phyloP scores from a whole-genome alignment of 805 yeast genomes.

The Priceomyces carsonii region DNA sequence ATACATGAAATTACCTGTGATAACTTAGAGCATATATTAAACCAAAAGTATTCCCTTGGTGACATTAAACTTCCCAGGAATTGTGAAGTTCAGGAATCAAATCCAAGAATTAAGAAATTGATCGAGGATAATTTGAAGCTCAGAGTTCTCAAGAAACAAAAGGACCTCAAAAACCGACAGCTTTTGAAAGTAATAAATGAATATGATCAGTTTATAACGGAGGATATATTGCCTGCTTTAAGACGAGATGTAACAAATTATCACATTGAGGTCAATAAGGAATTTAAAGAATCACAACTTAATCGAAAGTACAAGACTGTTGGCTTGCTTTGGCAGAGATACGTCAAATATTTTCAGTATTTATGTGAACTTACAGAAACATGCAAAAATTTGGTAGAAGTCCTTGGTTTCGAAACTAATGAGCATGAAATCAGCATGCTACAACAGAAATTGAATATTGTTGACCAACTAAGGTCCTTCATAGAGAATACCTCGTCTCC shows the following conservation, averaged over 20 bases:
- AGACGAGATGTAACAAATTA: constrained; percentile 18
- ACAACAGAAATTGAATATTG: constrained; percentile 12
- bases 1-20: not conserved
- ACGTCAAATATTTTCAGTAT: constrained; percentile 8
- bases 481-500: too few relatives aligned
- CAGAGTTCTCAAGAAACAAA: constrained; percentile 16
- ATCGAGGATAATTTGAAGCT: constrained; percentile 29
- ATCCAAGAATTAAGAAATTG: constrained; percentile 22
- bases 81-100: constrained; percentile 9
- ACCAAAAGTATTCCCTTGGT: constrained; percentile 28
- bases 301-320: constrained; percentile 9
- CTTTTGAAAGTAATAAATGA: constrained; percentile 21
- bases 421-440: constrained; percentile 9
- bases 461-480: constrained; percentile 9
- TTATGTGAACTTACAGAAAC: constrained; percentile 10
- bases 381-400: constrained; percentile 8
- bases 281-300: constrained; percentile 8
- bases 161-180: constrained; percentile 22
- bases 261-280: constrained; percentile 1
- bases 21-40: constrained; percentile 16
- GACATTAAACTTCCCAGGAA: constrained; percentile 9
- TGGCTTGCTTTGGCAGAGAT: constrained; percentile 11
- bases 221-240: constrained; percentile 28
- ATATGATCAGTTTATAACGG: constrained; percentile 31
- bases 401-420: constrained; percentile 8